phyloP scores from a whole-genome alignment of 345 rosid genomes.

The Diplotaxis tenuifolia region DNA sequence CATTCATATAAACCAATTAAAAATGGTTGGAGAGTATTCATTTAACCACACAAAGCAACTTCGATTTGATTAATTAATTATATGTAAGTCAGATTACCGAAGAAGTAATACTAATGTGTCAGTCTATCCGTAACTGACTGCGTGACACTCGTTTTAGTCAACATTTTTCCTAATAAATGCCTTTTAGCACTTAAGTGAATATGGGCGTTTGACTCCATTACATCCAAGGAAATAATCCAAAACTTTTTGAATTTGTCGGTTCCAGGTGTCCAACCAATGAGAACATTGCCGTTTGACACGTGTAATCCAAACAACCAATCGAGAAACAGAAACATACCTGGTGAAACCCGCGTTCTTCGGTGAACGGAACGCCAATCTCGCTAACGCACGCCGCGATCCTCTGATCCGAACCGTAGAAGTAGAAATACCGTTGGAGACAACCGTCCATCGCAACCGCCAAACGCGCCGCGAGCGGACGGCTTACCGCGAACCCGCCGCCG shows the following conservation, averaged over 20 bases:
- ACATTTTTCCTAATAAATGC: neutral
- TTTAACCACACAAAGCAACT: neutral
- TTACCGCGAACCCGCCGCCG: conserved; percentile 85
- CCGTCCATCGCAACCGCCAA: conserved; percentile 57
- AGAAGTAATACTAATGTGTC: neutral
- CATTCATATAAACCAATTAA: neutral
- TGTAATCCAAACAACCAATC: neutral
- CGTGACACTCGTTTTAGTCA: neutral
- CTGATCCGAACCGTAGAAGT: conserved; percentile 85
- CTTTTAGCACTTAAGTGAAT: conserved; percentile 12
- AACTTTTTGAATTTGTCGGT: conserved; percentile 26
- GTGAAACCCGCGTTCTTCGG: conserved; percentile 71
- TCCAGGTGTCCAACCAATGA: conserved; percentile 1
- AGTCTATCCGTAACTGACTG: no score
- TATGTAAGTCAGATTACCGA: neutral
- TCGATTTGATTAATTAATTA: neutral
- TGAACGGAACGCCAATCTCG: conserved; percentile 74
- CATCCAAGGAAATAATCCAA: no score
- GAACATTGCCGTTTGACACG: conserved; percentile 11
- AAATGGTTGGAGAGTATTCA: neutral
- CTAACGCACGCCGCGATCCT: conserved; percentile 68
- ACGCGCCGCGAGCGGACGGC: conserved; percentile 64
- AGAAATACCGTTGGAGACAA: conserved; percentile 60
- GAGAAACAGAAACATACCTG: conserved; percentile 53
- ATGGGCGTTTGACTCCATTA: conserved; percentile 7